Evolutionary conservation across 352 stramenopile species (phyloP), one percentile per base, ranked within the genome.

Genomic region (Pythium periplocum): DNA sequence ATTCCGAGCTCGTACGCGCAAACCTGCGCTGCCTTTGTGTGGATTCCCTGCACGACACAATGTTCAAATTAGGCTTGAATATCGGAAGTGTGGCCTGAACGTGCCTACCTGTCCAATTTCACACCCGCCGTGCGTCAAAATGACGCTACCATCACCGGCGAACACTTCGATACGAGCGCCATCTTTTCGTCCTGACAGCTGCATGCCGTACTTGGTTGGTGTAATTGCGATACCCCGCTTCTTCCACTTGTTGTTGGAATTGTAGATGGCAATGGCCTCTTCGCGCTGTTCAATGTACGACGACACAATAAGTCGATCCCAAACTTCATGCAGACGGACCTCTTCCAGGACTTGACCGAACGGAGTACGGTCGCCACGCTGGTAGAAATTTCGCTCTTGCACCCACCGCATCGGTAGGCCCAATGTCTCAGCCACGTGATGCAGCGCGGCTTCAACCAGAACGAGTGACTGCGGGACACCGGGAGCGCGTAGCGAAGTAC

Each of bases 131-230:
- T 78, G 66, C 17, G 52, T 69, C 44, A 84, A 46, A 33, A 66
- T 50, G 4, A 83, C 62, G 17, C 47, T 67, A 4, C 76, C 73
- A 44, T 86, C 78, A 9, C 57, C 61, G 1, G 60, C 53, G 55
- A 73, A 83, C 8, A 89, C 59, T 32, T 68, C 73, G 34, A 86
- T 55, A 5, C 62, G 57, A 4, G 73, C 55, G 34, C 61, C 65
- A 30, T 79, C 61, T 30, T 70, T 63, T 11, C 64, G 61, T 7
- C 61, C 59, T 6, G 53, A 57, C 37, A 63, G 54, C 33, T 53
- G 42, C 44, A 80, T 81, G 17, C 55, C 61, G 54, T 83, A 87
- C 53, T 86, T 88, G 4, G 86, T 90, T 11, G 88, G 85, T 37
- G 79, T 75, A 34, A 90, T 59, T 30, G 72, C 61, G 41, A 94